Evolutionary conservation across 148 eudicot genomes (phyloP), one percentile per base, ranked within the genome.

Genomic region (Rhododendron vialii): DNA sequence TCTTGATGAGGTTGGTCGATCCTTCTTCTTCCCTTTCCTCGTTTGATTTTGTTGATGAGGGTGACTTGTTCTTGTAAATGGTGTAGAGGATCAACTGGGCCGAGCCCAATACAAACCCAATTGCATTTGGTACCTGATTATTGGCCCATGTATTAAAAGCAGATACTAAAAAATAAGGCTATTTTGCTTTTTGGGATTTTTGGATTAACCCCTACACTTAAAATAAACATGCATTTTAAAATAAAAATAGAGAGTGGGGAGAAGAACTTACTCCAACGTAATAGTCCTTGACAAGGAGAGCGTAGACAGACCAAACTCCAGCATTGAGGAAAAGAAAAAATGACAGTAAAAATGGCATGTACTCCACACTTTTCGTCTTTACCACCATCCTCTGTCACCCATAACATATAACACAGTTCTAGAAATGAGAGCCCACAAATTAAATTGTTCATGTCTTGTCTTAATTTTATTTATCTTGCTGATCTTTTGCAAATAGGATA

Each of bases 341-440:
- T 10, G 89, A 87, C 3, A 90, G 90, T 14, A 5, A 78, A 69
- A 90, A 88, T 4, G 92, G 90, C 92, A 90, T 88, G 80, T 67
- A 90, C 55, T 88, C 85, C n/a, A 90, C 92, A 41, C 92, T 90
- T 22, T 79, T 90, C 43, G 57, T 88, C 84, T 88, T 88, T 24
- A 88, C 77, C 81, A 90, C 89, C 0, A 26, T 55, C 55, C 85
- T 86, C 92, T 90, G 85, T 43, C 4, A 82, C 1, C 38, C 14
- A 24, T 26, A 63, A n/a, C 3, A 38, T 9, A 47, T 43, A 17
- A 33, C 14, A 65, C 13, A 65, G 10, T 65, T 65, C 3, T 7
- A 63, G 2, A 12, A n/a, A n/a, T 7, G 33, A 65, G 33, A 26
- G 73, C 12, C 33, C 65, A 22, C 0, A 63, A 22, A 63, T 41